Evolutionary conservation across 129 eudicot species (phyloP), one percentile per base, ranked within the genome.

Genomic region (Arctium minus): DNA sequence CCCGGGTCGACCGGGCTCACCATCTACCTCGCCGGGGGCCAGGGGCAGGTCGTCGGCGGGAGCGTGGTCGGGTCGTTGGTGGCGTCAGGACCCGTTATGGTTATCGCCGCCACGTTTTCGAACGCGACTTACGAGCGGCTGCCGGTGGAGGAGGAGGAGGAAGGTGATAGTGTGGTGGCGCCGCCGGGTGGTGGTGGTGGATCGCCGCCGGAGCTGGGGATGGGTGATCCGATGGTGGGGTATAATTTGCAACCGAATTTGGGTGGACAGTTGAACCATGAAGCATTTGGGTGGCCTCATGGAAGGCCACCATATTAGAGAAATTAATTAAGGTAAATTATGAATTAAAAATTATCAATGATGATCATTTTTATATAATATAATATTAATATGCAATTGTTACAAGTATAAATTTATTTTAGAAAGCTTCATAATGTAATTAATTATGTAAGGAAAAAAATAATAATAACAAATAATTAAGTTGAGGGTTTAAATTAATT

Each of bases 21-120:
- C n/a, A 75, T 89, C 35, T 89, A 86, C 71, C 60, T 89, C 50
- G 86, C 91, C 1, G 89, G 91, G 5, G 91, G 91, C n/a, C 89
- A 83, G 79, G 89, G 91, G 48, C 91, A 89, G 74, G 89, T 89
- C 4, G 88, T 89, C 46, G 92, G 92, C 1, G 92, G 92, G 72
- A 89, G 92, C 39, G 92, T 89, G 27, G 89, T 84, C 35, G 92
- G 92, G 79, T 79, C 88, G 0, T 79, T 89, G 70, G 56, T 89
- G 3, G 92, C 92, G 1, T 85, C 92, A 0, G 92, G 92, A 56
- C 92, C 92, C 3, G 92, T 89, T 36, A 86, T 89, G 89, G 88
- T 89, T 13, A 86, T 89, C 18, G 92, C 92, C 5, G 89, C 92
- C 29, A 89, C 89, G 37, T 89, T 89, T 65, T 89, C 89, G 8